Conservation (phyloP, 257 asterid species). For the Solanum sparsipilum region DNA sequence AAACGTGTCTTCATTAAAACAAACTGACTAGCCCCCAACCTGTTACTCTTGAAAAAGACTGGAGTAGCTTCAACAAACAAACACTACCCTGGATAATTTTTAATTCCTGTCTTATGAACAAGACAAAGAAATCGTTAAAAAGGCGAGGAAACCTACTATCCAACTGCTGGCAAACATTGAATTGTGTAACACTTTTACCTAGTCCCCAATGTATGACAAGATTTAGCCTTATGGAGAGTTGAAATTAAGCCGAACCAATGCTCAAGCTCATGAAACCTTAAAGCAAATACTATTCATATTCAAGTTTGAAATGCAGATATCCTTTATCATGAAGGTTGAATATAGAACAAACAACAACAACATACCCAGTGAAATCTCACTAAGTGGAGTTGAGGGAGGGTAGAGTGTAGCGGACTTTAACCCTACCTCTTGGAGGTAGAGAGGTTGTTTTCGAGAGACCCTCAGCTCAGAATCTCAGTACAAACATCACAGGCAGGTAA, state of each 20-base stretch:
- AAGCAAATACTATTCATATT: background rate
- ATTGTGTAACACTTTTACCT: background rate
- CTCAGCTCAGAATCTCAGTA: background rate
- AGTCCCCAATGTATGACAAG: background rate
- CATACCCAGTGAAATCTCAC: background rate
- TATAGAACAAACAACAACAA: background rate
- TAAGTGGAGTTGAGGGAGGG: background rate
- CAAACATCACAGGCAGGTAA: background rate
- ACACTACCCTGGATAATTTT: background rate
- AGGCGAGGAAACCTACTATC: background rate
- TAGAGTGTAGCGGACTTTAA: background rate
- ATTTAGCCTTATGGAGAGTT: background rate
- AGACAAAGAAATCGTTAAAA: background rate
- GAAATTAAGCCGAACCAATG: background rate
- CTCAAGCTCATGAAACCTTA: background rate
- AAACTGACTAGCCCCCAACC: background rate
- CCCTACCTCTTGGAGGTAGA: background rate
- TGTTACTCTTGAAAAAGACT: background rate
- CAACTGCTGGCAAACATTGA: background rate
- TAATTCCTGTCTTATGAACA: background rate
- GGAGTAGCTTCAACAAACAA: background rate
- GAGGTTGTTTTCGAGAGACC: background rate
- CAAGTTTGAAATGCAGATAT: background rate
- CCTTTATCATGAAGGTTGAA: background rate
- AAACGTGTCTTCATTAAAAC: background rate